phyloP scores from a whole-genome alignment of 129 eudicot genomes.

The Tanacetum coccineum region DNA sequence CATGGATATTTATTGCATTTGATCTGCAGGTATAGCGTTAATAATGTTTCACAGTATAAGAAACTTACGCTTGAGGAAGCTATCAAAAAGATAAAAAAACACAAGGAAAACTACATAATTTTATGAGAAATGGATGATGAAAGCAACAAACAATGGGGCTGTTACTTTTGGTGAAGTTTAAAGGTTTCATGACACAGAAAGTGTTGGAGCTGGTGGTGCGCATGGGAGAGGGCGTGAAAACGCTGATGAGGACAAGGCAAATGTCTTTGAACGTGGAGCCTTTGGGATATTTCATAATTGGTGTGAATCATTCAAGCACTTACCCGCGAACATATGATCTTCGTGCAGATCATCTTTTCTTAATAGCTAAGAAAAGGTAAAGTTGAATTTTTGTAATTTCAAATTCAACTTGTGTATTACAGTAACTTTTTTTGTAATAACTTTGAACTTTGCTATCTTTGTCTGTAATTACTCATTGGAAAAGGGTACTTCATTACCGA shows the following conservation, averaged over 20 bases:
- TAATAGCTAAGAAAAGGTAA: too few relatives aligned
- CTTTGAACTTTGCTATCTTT: too few relatives aligned
- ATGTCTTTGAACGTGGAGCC: slow-evolving; percentile 80
- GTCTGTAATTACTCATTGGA: too few relatives aligned
- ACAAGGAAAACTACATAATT: slow-evolving; percentile 93
- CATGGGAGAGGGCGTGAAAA: slow-evolving; percentile 58
- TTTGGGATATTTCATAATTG: too few relatives aligned
- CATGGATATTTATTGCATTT: background rate
- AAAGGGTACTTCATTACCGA: too few relatives aligned
- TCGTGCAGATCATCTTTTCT: too few relatives aligned
- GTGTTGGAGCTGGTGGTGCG: slow-evolving; percentile 45
- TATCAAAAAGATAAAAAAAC: slow-evolving; percentile 86
- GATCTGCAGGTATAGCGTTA: slow-evolving; percentile 74
- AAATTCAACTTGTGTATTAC: too few relatives aligned
- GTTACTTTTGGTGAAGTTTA: slow-evolving; percentile 89
- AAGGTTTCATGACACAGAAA: slow-evolving; percentile 61
- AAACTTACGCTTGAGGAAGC: too few relatives aligned
- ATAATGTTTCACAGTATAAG: slow-evolving; percentile 95
- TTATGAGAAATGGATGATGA: slow-evolving; percentile 98
- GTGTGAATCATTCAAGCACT: too few relatives aligned
- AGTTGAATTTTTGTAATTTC: too few relatives aligned
- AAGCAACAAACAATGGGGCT: slow-evolving; percentile 83
- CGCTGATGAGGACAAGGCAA: slow-evolving; percentile 64
- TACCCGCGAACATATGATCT: too few relatives aligned
- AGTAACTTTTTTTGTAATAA: too few relatives aligned